Percentiles rank a stretch among this genome's conserved stretches.
Conservation (phyloP, 2,329 filamentous ascomycete species). For the Trichoderma sp. region DNA sequence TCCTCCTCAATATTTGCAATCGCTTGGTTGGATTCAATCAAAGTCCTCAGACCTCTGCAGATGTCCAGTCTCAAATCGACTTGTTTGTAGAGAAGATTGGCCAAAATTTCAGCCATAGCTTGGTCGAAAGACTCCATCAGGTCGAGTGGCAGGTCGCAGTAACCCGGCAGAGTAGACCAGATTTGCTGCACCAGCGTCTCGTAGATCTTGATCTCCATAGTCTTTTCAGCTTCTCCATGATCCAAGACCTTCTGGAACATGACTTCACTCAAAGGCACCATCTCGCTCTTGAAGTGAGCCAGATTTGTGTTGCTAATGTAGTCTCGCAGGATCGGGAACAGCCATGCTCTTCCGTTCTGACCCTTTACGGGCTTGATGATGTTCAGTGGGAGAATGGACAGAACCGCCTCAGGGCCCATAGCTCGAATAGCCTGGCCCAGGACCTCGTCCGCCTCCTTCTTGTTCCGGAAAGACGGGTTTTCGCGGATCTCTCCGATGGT, state of each 20-base stretch:
- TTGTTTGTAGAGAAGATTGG: conserved; percentile 90
- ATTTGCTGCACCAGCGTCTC: conserved; percentile 95
- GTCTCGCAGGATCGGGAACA: conserved; percentile 87
- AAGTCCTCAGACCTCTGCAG: conserved; percentile 78
- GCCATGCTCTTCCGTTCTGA: conserved; percentile 86
- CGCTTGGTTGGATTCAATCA: conserved; percentile 89
- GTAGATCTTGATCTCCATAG: conserved; percentile 95
- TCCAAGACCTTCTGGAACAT: conserved; percentile 89
- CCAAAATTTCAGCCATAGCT: conserved; percentile 81
- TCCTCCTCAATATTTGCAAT: conserved; percentile 71
- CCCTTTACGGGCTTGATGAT: conserved; percentile 72
- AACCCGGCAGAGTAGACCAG: conserved; percentile 90
- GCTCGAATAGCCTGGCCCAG: conserved; percentile 83
- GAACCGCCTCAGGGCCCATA: conserved; percentile 83
- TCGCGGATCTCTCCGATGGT: conserved; percentile 82
- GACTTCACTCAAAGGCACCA: conserved; percentile 83
- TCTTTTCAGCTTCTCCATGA: conserved; percentile 79
- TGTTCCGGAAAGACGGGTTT: conserved; percentile 85
- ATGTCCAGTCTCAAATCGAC: conserved; percentile 82
- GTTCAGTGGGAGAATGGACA: conserved; percentile 82
- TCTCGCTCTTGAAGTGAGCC: conserved; percentile 77
- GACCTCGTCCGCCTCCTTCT: conserved; percentile 91
- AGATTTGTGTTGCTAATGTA: conserved; percentile 86
- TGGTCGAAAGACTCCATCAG: conserved; percentile 76
- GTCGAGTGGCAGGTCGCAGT: conserved; percentile 89